Base-by-base conservation (phyloP, 768 basidiomycete genomes). In the Zangia roseola region DNA sequence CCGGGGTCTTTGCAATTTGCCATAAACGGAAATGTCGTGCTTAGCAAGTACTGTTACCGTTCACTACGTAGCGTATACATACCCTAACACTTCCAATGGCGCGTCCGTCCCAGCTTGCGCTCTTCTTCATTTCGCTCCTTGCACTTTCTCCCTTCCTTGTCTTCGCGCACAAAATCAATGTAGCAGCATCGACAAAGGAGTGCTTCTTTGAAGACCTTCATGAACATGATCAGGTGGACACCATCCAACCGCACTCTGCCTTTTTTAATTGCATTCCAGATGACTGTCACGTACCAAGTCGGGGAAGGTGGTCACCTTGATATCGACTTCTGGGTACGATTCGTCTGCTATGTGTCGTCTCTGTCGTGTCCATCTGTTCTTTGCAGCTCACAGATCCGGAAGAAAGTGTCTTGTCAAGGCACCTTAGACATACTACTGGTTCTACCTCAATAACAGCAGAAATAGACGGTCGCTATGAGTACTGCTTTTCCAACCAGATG, bases 401-500 rank as follows among this genome's bases (percentile, higher is more conserved):
- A 26, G 79, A 74, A 40, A 67, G 68, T 37, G 73, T 83, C 10
- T 71, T 97, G 30, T 83, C 80, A 55, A 91, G 92, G 65, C 88
- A 94, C 56, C 75, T 88, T 41, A 85, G 86, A 65, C 82, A 94
- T 65, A 86, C 91, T 38, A 97, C 94, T 6, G 97, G 97, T 1
- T 88, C 90, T 9, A 74, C 85, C 43, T 84, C 91, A 25, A 83
- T 95, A 56, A 95, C 92, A 10, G 94, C 94, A 19, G 82, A 86
- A 51, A 80, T 76, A 61, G 88, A 97, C 57, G 97, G 97, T 0
- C 75, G 91, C 41, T 83, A 94, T 64, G 87, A 92, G 60, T 97
- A 97, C 62, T 99, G 97, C 72, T 99, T 98, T 79, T 95, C 93
- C 25, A 99, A 99, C 68, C 91, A 94, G 69, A 97, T 98, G 95